These are phyloP conservation scores for Fonsecaea monophora DNA, from an alignment of 2,329 filamentous ascomycete species.

Conservation along the genomic window DNA sequence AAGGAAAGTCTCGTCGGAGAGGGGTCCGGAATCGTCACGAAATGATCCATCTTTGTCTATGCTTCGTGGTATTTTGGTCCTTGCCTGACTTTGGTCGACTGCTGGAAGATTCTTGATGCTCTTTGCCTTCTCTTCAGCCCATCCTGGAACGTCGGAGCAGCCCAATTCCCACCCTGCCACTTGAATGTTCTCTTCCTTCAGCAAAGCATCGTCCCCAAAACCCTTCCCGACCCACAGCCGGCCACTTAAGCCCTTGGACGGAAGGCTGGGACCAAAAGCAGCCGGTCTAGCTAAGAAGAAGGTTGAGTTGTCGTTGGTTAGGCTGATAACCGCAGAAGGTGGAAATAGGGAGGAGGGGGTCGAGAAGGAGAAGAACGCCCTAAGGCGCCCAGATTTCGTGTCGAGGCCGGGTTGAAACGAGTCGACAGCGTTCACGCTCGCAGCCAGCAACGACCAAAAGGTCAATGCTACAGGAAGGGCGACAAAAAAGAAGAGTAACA, in stretches of 20 bases:
- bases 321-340: conserved; percentile 90
- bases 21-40: conserved; percentile 16
- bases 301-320: conserved; percentile 97
- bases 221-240: conserved; percentile 93
- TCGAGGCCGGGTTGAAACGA: conserved; percentile 49
- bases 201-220: conserved; percentile 79
- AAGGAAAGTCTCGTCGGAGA: conserved; percentile 33
- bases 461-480: conserved; percentile 57
- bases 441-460: conserved; percentile 52
- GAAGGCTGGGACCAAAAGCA: conserved; percentile 84
- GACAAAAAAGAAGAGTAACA: conserved; percentile 56
- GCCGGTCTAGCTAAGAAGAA: conserved; percentile 93
- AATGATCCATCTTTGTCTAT: conserved; percentile 8
- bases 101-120: conserved; percentile 41
- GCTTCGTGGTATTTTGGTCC: conserved; percentile 26
- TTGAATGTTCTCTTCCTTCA: conserved; percentile 60
- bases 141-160: conserved; percentile 92
- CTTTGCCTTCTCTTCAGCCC: conserved; percentile 69
- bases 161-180: conserved; percentile 82
- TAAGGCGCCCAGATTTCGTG: conserved; percentile 56
- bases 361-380: conserved; percentile 72
- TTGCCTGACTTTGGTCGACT: conserved; percentile 14
- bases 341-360: conserved; percentile 88
- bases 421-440: conserved; percentile 31
- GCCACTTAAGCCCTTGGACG: conserved; percentile 78